Percentiles rank a stretch among this genome's conserved stretches.
phyloP scores from a whole-genome alignment of 148 eudicot genomes.

The Vaccinium myrtillus region DNA sequence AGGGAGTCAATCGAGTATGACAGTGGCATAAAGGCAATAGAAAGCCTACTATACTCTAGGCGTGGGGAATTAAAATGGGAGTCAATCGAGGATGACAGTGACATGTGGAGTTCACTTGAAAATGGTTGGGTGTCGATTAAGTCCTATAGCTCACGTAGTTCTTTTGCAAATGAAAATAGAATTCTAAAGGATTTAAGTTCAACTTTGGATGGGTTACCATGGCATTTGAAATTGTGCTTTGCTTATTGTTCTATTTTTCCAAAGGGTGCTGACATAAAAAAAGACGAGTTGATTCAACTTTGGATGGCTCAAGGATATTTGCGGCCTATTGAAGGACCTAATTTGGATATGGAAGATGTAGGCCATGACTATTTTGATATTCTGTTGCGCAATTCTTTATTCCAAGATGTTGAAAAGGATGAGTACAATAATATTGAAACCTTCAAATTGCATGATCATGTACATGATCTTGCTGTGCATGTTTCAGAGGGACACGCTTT shows the following conservation, averaged over 20 bases:
- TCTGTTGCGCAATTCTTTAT: not conserved
- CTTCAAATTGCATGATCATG: slow-evolving; percentile 5
- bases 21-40: not conserved
- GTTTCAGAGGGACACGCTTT: not conserved
- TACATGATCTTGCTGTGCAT: not conserved
- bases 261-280: slow-evolving; percentile 8
- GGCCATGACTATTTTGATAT: not conserved
- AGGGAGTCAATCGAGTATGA: too few species aligned
- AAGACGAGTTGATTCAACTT: slow-evolving; percentile 4
- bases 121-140: too few species aligned
- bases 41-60: not conserved
- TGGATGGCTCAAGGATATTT: slow-evolving; percentile 26
- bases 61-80: not conserved
- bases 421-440: not conserved
- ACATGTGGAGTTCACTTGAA: not conserved
- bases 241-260: slow-evolving; percentile 13
- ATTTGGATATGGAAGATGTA: slow-evolving; percentile 2
- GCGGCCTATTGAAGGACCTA: not conserved
- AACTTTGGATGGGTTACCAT: slow-evolving; percentile 17
- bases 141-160: too few species aligned
- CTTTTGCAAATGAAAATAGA: not conserved
- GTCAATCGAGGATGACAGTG: not conserved
- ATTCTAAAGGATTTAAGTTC: not conserved
- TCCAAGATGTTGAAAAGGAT: not conserved
- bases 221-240: slow-evolving; percentile 20